A percentile compares a stretch with the other conserved stretches of the same genome.
Evolutionary conservation across 164 flowering plant genomes (phyloP).

Genomic region (Cinnamomum micranthum): DNA sequence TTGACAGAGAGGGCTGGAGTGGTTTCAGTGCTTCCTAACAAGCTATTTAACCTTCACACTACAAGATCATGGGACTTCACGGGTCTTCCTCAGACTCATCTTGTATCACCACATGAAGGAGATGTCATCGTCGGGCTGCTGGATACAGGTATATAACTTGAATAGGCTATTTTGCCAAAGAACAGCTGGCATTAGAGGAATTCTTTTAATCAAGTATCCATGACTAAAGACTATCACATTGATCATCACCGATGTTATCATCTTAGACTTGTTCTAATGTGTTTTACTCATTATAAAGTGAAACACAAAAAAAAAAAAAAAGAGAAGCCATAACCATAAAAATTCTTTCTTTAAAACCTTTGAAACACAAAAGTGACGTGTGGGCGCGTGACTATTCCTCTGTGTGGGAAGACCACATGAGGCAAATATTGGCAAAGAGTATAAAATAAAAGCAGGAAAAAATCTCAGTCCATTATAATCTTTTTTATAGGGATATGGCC

Average conservation of each 20-base stretch:
- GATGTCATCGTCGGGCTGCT: conserved; percentile 37
- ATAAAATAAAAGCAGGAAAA: too few species aligned
- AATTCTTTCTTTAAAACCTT: too few species aligned
- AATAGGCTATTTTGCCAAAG: background rate
- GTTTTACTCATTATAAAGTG: background rate
- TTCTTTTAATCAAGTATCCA: too few species aligned
- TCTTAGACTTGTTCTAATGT: too few species aligned
- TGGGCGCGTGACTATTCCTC: background rate
- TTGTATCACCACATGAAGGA: conserved; percentile 13
- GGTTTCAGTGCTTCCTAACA: conserved; percentile 39
- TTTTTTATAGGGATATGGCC: conserved; percentile 54
- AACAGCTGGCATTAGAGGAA: background rate
- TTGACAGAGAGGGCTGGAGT: conserved; percentile 43
- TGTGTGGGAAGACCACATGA: too few species aligned
- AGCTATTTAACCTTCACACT: conserved; percentile 32
- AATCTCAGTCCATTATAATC: too few species aligned
- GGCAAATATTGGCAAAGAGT: too few species aligned
- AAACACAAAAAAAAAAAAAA: too few species aligned
- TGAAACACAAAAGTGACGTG: background rate
- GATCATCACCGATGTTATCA: too few species aligned
- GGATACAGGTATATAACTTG: conserved; percentile 32
- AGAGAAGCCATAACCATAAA: background rate
- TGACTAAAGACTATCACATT: too few species aligned
- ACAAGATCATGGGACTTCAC: conserved; percentile 57
- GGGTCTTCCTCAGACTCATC: conserved; percentile 18